phyloP scores from a whole-genome alignment of 495 filamentous ascomycete species.

The Podospora conica region DNA sequence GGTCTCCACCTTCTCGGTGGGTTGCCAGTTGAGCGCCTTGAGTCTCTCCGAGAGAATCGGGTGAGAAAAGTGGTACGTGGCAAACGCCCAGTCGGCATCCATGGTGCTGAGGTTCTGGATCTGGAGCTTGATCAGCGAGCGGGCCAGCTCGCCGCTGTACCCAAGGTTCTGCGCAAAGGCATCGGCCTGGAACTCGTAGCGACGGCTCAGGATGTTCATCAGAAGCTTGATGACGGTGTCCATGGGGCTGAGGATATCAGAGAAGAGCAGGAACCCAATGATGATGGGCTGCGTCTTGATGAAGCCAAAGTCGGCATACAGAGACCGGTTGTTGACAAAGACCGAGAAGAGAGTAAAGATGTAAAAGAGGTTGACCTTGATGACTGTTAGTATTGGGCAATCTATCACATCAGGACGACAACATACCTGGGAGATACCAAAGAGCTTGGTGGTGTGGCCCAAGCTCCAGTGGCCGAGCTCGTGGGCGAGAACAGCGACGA shows the following conservation, averaged over 20 bases:
- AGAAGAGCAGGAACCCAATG: constrained; percentile 94
- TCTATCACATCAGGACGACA: not conserved
- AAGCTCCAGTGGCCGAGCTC: constrained; percentile 96
- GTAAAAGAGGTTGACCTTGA: constrained; percentile 76
- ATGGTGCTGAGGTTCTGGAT: constrained; percentile 96
- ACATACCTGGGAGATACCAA: constrained; percentile 78
- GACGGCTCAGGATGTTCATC: constrained; percentile 92
- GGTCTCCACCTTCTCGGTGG: constrained; percentile 40
- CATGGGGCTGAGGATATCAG: constrained; percentile 83
- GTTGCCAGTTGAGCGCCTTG: constrained; percentile 75
- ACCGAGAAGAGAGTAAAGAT: constrained; percentile 94
- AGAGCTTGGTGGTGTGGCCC: constrained; percentile 88
- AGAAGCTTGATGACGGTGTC: constrained; percentile 86
- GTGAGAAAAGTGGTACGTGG: constrained; percentile 96
- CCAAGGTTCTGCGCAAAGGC: constrained; percentile 79
- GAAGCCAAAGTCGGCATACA: constrained; percentile 91
- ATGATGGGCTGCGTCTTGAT: constrained; percentile 79
- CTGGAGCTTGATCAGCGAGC: constrained; percentile 91
- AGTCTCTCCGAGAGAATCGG: constrained; percentile 91
- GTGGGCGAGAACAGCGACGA: constrained; percentile 90
- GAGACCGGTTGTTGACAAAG: constrained; percentile 89
- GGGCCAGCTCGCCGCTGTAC: constrained; percentile 76
- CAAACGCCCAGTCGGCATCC: constrained; percentile 98
- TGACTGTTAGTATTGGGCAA: constrained; percentile 23
- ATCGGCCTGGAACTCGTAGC: constrained; percentile 94